Evolutionary conservation across 257 asterid species (phyloP), one percentile per base, ranked within the genome.

Genomic region (Ballota nigra): DNA sequence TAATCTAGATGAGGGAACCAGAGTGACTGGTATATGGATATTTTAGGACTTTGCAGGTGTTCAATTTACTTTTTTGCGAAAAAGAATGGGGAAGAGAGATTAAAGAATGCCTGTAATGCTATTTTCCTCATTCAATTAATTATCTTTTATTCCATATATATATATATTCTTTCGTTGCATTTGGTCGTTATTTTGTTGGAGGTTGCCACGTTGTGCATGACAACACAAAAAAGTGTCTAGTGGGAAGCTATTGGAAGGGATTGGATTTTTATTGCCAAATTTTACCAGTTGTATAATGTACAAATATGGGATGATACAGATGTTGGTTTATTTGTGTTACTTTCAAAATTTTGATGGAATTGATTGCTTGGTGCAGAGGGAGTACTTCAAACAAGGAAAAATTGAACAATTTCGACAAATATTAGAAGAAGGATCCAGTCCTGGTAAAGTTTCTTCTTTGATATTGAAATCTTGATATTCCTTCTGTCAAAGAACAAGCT

Each of bases 371-470:
- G 63, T 77, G 83, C 87, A 94, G 99, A 91, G 99, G 84, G 99
- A 95, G 82, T 95, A 95, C 80, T 95, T 95, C 83, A 95, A 95
- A 79, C 99, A 95, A 87, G 99, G 98, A 34, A 95, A 91, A 81
- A 71, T 88, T 3, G 93, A 86, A 45, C 98, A 95, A 74, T 95
- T 95, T 73, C 89, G 87, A 74, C 99, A 91, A 83, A 95, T 95
- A 74, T 80, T 95, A 80, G 99, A 91, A 84, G 99, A 91, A 85
- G 99, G 98, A 69, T 95, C 99, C 69, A 89, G 97, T 81, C 99
- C 98, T 67, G 97, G 99, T 94, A 80, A 61, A 51, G 4, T 15
- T 65, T 59, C 43, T 63, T 58, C 47, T 49, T 5, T 6, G 28
- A 53, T 63, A 23, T 31, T 72, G 34, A 22, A 53, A 23, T 53